Evolutionary conservation across 2,329 filamentous ascomycete genomes (phyloP).

Genomic region (Alternaria arbusti): DNA sequence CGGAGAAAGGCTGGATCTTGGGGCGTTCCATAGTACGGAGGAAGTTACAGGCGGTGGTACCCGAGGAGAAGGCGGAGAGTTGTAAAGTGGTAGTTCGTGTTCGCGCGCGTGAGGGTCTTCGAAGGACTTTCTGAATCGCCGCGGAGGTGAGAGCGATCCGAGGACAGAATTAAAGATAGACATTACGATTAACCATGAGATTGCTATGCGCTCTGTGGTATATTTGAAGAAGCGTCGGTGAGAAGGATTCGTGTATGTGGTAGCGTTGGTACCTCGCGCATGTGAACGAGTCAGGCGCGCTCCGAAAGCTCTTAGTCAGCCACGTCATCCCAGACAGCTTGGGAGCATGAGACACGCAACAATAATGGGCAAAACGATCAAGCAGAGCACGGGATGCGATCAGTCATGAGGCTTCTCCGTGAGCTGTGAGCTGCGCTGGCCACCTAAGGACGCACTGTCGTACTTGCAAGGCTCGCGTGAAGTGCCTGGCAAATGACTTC

Average conservation of each 20-base stretch:
- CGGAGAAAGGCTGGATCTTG: constrained; percentile 31
- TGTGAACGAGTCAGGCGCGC: constrained; percentile 41
- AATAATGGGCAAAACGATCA: neutral
- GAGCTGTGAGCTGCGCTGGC: neutral
- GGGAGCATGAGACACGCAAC: neutral
- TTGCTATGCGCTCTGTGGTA: neutral
- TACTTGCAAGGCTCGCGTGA: neutral
- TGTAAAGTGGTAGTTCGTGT: constrained; percentile 44
- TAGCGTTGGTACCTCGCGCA: constrained; percentile 27
- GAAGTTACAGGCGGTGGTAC: constrained; percentile 44
- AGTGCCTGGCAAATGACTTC: neutral
- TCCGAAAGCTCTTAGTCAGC: constrained; percentile 31
- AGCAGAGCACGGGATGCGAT: neutral
- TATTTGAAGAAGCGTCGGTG: constrained; percentile 1
- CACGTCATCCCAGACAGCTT: neutral
- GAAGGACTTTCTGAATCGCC: constrained; percentile 43
- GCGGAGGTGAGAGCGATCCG: constrained; percentile 44
- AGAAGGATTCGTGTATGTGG: constrained; percentile 21
- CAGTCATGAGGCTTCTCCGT: neutral
- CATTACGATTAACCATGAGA: constrained; percentile 23
- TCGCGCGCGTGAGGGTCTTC: constrained; percentile 44
- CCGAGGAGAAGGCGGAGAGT: constrained; percentile 40
- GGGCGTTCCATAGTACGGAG: constrained; percentile 41
- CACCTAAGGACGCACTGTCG: neutral
- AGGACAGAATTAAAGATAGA: constrained; percentile 46